Percentiles rank a stretch among this genome's conserved stretches.
Evolutionary conservation across 1,284 basidiomycete genomes (phyloP).

Genomic region (Golubevia sp.): DNA sequence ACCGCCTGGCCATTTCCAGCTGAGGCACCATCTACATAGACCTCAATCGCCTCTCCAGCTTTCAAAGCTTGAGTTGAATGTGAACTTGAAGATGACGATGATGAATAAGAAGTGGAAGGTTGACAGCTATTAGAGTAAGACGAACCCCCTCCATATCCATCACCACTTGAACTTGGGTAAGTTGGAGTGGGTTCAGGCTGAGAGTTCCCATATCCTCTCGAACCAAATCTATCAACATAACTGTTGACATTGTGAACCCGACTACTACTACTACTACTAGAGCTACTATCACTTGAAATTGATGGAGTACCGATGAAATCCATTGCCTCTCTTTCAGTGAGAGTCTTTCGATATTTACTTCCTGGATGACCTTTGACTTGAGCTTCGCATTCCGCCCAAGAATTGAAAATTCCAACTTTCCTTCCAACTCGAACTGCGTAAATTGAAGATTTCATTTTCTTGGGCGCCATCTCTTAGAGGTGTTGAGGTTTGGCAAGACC

Average conservation of each 20-base stretch:
- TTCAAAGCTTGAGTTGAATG: slow-evolving; percentile 4
- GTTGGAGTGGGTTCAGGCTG: too few species aligned
- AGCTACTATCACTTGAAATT: too few species aligned
- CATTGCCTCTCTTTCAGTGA: slow-evolving; percentile 66
- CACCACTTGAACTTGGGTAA: slow-evolving; percentile 2
- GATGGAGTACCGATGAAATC: slow-evolving; percentile 19
- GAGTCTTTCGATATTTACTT: slow-evolving; percentile 72
- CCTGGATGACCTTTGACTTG: slow-evolving; percentile 69
- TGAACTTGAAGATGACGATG: background rate
- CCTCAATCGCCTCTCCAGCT: slow-evolving; percentile 64
- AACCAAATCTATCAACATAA: slow-evolving; percentile 43
- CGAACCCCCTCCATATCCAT: slow-evolving; percentile 6
- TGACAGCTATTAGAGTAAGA: too few species aligned
- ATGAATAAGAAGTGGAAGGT: slow-evolving; percentile 1
- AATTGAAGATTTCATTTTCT: slow-evolving; percentile 16
- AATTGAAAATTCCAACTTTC: slow-evolving; percentile 38
- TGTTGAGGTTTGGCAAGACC: too few species aligned
- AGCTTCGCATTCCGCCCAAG: slow-evolving; percentile 66
- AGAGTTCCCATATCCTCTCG: too few species aligned
- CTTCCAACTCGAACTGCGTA: slow-evolving; percentile 47
- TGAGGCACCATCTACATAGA: slow-evolving; percentile 81
- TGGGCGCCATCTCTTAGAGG: too few species aligned
- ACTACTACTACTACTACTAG: slow-evolving; percentile 34
- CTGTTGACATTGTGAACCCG: slow-evolving; percentile 14
- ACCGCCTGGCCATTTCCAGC: slow-evolving; percentile 72